Percentiles rank a stretch among this genome's conserved stretches.
Conservation (phyloP, 2,329 filamentous ascomycete species). For the Alternaria gansuensis region DNA sequence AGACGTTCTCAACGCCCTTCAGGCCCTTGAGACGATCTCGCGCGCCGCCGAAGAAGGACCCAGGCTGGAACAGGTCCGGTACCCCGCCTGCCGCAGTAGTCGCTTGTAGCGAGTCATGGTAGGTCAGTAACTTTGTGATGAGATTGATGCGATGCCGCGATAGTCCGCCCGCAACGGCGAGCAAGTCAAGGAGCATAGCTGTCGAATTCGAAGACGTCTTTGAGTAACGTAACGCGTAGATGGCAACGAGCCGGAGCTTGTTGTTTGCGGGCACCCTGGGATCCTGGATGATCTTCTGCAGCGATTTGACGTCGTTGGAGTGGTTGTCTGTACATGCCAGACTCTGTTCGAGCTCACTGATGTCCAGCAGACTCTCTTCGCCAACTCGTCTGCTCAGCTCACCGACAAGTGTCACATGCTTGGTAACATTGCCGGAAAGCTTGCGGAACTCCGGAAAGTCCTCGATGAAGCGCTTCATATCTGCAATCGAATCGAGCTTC, state of each 20-base stretch:
- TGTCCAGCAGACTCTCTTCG: constrained; percentile 87
- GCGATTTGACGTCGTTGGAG: constrained; percentile 84
- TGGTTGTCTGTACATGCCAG: constrained; percentile 97
- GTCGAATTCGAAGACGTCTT: constrained; percentile 85
- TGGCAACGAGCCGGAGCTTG: constrained; percentile 87
- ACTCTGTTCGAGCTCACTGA: constrained; percentile 96
- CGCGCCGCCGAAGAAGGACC: constrained; percentile 87
- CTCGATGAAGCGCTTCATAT: constrained; percentile 99
- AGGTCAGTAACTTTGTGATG: constrained; percentile 82
- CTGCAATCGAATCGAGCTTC: constrained; percentile 94
- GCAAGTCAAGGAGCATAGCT: constrained; percentile 84
- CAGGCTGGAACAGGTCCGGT: constrained; percentile 87
- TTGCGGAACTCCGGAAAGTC: constrained; percentile 98
- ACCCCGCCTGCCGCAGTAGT: constrained; percentile 77
- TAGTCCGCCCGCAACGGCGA: constrained; percentile 84
- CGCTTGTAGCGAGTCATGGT: constrained; percentile 86
- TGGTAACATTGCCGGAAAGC: constrained; percentile 96
- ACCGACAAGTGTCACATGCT: constrained; percentile 94
- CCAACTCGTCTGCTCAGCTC: constrained; percentile 90
- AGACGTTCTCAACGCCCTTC: constrained; percentile 98
- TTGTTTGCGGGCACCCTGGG: constrained; percentile 78
- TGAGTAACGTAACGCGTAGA: constrained; percentile 94
- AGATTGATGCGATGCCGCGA: constrained; percentile 77
- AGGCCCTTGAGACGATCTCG: constrained; percentile 90
- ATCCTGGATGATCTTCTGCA: constrained; percentile 86